Evolutionary conservation across 176 grass and related monocot genomes (phyloP).

Genomic region (Aegilops bicornis): DNA sequence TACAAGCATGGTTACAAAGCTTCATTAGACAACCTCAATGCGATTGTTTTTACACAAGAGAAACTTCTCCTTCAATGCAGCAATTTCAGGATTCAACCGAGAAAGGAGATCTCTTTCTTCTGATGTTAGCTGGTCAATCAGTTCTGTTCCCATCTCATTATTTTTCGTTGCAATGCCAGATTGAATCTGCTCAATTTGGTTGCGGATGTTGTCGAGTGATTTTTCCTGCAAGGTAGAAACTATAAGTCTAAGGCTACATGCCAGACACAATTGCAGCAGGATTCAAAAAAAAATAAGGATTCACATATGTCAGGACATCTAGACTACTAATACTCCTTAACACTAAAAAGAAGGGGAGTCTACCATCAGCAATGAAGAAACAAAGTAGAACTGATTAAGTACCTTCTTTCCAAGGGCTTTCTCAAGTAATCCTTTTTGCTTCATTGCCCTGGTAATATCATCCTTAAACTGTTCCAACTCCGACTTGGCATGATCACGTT

Average conservation of each 20-base stretch:
- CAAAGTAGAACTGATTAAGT: not conserved
- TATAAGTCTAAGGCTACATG: slow-evolving; percentile 9
- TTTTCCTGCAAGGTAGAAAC: slow-evolving; percentile 67
- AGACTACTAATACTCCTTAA: not conserved
- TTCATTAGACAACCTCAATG: slow-evolving; percentile 66
- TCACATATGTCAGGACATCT: not conserved
- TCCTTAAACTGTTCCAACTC: slow-evolving; percentile 66
- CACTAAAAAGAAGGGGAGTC: slow-evolving; percentile 7
- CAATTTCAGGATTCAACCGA: slow-evolving; percentile 92
- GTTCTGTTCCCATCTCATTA: slow-evolving; percentile 92
- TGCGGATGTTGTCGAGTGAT: slow-evolving; percentile 73
- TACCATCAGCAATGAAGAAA: not conserved
- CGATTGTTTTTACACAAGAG: slow-evolving; percentile 76
- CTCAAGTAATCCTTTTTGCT: slow-evolving; percentile 64
- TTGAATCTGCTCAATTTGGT: slow-evolving; percentile 90
- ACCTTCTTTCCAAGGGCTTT: slow-evolving; percentile 92
- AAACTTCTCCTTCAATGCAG: slow-evolving; percentile 77
- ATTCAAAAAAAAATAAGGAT: not conserved
- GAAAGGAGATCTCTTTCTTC: slow-evolving; percentile 83
- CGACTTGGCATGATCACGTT: slow-evolving; percentile 69
- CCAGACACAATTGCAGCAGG: not conserved
- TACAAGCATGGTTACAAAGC: not conserved
- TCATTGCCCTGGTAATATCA: slow-evolving; percentile 67
- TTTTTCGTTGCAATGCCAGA: slow-evolving; percentile 88
- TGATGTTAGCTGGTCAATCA: slow-evolving; percentile 85